Base-by-base conservation (phyloP, 1,284 basidiomycete genomes). In the Ustilago esculenta region DNA sequence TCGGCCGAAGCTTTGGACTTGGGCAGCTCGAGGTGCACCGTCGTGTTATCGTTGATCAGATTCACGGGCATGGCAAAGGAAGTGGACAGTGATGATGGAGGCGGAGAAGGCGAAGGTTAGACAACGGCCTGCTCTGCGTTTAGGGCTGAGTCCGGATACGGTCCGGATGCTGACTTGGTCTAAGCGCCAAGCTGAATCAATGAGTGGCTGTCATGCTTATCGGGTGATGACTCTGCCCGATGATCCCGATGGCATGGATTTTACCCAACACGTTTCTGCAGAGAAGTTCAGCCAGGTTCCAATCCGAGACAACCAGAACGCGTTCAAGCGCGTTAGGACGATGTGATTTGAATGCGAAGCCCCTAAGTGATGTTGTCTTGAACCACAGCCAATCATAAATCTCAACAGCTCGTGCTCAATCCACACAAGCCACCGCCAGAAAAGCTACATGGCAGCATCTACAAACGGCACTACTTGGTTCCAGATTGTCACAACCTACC, bases 1-100 rank as follows among this genome's bases (percentile, higher is more conserved):
- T 77, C 69, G 21, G 65, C 68, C 6, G 64, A 64, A 3, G 64
- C 69, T 33, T 64, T 47, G 8, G 64, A 67, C 34, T 63, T 63
- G 20, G 69, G 59, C 27, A 72, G 56, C 37, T 67, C 64, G 8
- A 72, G 55, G 12, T 40, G 43, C 7, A 72, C 37, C 15, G 68
- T 54, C 6, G 48, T 47, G 35, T 51, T 43, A 42, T 61, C 34
- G 61, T 64, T 55, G 48, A 64, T 55, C 23, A 51, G 32, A 14
- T 54, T 57, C 33, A 65, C 45, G 4, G 67, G 67, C 67, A 70
- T 70, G 7, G n/a, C n/a, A n/a, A n/a, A n/a, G n/a, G n/a, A n/a
- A n/a, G 9, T 42, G 37, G 25, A 10, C 25, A 23, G 12, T 23
- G 32, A 1, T 35, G 2, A 8, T 33, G 20, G 23, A 18, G 14